Evolutionary conservation across 805 yeast genomes (phyloP), one percentile per base, ranked within the genome.

Genomic region (Candida argentea): DNA sequence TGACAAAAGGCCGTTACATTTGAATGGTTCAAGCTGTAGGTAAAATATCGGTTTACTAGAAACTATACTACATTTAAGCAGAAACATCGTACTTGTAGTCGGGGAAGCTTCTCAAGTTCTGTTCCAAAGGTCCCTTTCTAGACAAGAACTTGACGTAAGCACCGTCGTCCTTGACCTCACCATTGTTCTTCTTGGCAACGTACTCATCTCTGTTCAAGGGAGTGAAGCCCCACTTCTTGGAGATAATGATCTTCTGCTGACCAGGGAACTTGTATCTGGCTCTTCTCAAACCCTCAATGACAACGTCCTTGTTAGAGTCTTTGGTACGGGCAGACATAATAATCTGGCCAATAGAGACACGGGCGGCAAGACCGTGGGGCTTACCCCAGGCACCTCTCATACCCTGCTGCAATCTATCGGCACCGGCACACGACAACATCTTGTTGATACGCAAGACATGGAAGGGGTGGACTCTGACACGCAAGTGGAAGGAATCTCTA

Each of bases 371-470:
- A 77, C 98, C 98, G 58, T 87, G 95, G 59, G 98, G 98, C 77
- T 91, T 91, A 86, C 98, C 98, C 97, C 97, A 91, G 65, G 98
- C 98, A 78, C 94, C 94, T 85, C 98, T 89, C 98, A 91, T 91
- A 87, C 98, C 98, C 76, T 91, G 97, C 76, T 91, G 98, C 73
- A 91, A 80, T 83, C 98, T 86, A 89, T 91, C 98, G 66, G 98
- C 98, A 84, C 98, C 98, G 75, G 98, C 98, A 78, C 98, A 91
- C 62, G 98, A 91, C 95, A 91, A 86, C 98, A 91, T 91, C 85
- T 91, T 91, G 91, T 91, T 91, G 77, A 91, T 91, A 74, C 98
- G 82, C 68, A 91, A 79, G 52, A 91, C 98, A 79, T 91, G 98
- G 97, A 83, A 91, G 55, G 98, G 98, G 73, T 91, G 98, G 61